A percentile compares a stretch with the other conserved stretches of the same genome.
Conservation (phyloP, 805 yeast species). For the Cyberlindnera xylosilytica region DNA sequence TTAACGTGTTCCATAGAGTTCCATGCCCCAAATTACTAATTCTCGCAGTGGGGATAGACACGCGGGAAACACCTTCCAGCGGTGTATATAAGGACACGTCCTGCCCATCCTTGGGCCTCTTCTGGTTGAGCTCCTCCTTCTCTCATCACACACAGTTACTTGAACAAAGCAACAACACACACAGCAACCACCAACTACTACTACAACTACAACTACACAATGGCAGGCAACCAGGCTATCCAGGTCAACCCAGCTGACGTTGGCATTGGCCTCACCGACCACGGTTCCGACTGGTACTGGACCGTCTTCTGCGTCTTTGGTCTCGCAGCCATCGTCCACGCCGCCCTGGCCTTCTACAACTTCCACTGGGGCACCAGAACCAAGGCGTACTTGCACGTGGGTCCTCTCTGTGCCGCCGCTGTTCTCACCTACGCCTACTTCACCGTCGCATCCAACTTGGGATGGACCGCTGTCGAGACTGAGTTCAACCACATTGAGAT, state of each 20-base stretch:
- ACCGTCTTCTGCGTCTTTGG: slow-evolving; percentile 51
- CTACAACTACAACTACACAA: slow-evolving; percentile 4
- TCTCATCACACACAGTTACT: background rate
- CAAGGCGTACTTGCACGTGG: slow-evolving; percentile 33
- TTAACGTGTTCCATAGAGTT: background rate
- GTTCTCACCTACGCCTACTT: slow-evolving; percentile 47
- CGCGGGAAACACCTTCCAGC: too few relatives aligned
- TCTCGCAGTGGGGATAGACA: too few relatives aligned
- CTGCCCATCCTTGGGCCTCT: background rate
- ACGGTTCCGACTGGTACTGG: slow-evolving; percentile 71
- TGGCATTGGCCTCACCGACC: slow-evolving; percentile 50
- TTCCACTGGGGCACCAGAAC: slow-evolving; percentile 23
- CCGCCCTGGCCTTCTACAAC: slow-evolving; percentile 22
- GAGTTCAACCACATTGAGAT: slow-evolving; percentile 46
- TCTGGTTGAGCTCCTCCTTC: background rate
- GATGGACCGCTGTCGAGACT: slow-evolving; percentile 45
- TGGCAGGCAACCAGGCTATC: slow-evolving; percentile 25
- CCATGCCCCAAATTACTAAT: background rate
- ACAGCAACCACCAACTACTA: too few relatives aligned
- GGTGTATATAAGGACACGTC: background rate
- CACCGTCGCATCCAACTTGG: slow-evolving; percentile 56
- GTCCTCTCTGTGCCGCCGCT: slow-evolving; percentile 41
- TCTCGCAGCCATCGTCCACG: slow-evolving; percentile 32
- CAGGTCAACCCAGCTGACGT: slow-evolving; percentile 28
- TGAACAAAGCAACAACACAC: background rate